Conservation (phyloP, 2,329 filamentous ascomycete species). For the Immersiporthe knoxdaviesiana region DNA sequence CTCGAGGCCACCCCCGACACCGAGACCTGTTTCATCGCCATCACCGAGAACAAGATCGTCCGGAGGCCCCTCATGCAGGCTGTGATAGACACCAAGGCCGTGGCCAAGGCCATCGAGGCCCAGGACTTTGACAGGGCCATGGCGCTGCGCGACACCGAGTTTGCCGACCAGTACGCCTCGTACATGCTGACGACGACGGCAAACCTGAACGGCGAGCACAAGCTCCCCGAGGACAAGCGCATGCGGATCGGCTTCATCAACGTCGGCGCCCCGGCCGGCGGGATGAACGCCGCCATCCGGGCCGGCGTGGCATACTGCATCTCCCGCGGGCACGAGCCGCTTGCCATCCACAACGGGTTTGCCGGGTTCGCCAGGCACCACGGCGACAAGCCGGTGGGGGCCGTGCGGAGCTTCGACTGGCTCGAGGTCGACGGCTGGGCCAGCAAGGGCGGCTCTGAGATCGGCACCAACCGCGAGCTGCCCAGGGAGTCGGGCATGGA, state of each 20-base stretch:
- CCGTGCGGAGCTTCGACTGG: conserved; percentile 87
- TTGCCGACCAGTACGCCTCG: conserved; percentile 86
- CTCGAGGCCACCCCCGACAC: conserved; percentile 87
- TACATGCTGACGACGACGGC: conserved; percentile 91
- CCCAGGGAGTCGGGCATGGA: conserved; percentile 85
- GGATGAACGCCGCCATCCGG: conserved; percentile 96
- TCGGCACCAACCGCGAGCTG: conserved; percentile 94
- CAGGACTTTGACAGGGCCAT: conserved; percentile 90
- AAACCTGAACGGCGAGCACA: conserved; percentile 66
- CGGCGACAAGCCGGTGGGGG: conserved; percentile 76
- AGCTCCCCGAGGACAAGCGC: conserved; percentile 73
- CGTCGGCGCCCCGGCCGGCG: conserved; percentile 92
- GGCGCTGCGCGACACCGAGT: conserved; percentile 87
- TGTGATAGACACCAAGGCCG: conserved; percentile 82
- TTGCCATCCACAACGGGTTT: conserved; percentile 97
- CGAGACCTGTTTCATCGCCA: conserved; percentile 91
- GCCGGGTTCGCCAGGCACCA: conserved; percentile 92
- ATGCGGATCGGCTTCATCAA: conserved; percentile 97
- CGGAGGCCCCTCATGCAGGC: conserved; percentile 88
- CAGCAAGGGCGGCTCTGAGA: conserved; percentile 95
- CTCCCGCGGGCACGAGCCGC: conserved; percentile 85
- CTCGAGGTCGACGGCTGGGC: conserved; percentile 95
- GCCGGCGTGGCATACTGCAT: conserved; percentile 93
- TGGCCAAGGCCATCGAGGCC: conserved; percentile 77
- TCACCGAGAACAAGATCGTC: conserved; percentile 97